These are phyloP conservation scores for Geosmithia flava DNA, from an alignment of 2,329 filamentous ascomycete species.

Conservation along the genomic window DNA sequence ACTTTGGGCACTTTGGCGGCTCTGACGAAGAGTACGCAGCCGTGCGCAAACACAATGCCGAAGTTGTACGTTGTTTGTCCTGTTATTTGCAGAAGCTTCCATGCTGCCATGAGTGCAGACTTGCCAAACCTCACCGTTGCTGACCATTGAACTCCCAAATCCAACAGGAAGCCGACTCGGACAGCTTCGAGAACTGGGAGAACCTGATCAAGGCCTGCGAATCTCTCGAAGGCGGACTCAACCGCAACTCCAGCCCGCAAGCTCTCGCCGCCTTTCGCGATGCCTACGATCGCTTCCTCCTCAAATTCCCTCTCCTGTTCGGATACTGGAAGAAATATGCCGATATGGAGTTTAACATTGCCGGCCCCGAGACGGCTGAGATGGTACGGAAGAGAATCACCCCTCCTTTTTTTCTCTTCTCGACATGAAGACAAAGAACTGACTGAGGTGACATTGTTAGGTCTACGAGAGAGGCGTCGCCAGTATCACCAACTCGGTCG, in stretches of 20 bases:
- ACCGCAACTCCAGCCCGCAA: constrained; percentile 91
- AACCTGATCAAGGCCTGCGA: constrained; percentile 77
- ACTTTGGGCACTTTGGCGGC: constrained; percentile 57
- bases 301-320: constrained; percentile 90
- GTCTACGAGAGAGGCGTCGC: constrained; percentile 93
- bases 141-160: not conserved
- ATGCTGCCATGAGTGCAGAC: not conserved
- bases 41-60: constrained; percentile 64
- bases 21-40: constrained; percentile 73
- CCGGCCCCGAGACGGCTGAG: constrained; percentile 90
- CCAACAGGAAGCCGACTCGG: constrained; percentile 52
- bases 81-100: not conserved
- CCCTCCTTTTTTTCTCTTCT: not conserved
- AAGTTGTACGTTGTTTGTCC: constrained; percentile 49
- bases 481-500: constrained; percentile 85
- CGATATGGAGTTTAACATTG: constrained; percentile 92
- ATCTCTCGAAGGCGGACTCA: constrained; percentile 80
- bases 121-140: not conserved
- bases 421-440: not conserved
- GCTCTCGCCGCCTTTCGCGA: constrained; percentile 79
- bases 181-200: constrained; percentile 93
- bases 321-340: constrained; percentile 99
- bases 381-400: constrained; percentile 48
- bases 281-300: constrained; percentile 83
- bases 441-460: constrained; percentile 27